Evolutionary conservation across 176 grass and related monocot genomes (phyloP), one percentile per base, ranked within the genome.

Genomic region (Avena eriantha): DNA sequence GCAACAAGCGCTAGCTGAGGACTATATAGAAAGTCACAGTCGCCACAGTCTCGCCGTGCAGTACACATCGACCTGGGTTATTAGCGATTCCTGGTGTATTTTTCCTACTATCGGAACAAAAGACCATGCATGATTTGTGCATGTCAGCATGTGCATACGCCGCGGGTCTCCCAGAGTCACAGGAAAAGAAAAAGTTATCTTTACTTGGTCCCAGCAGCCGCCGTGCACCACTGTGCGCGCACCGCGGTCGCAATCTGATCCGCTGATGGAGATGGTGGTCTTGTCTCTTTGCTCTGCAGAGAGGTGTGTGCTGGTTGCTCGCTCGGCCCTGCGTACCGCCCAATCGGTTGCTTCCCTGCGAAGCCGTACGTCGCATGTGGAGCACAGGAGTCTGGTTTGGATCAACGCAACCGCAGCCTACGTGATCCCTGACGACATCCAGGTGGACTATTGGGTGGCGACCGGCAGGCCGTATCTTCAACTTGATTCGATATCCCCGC

Each of bases 221-320:
- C 60, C 60, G 23, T 29, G 36, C 0, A 46, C 69, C 18, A 2
- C 54, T 21, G 50, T 53, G 15, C 54, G 4, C 13, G n/a, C 67
- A 17, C 19, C 7, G 19, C 34, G 21, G 58, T 61, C 9, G 8
- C 23, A n/a, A 61, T 64, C 57, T 23, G n/a, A 73, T 22, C 70
- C 47, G 21, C n/a, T 14, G 21, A 74, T 49, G 3, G 71, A 23
- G 67, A 70, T 43, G 5, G 66, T 39, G 66, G 5, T 75, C 46
- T 49, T 73, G 72, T 75, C 72, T 75, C 23, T 75, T 74, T 75
- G 72, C 66, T 39, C 18, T 54, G 47, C 66, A 16, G 33, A 33
- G 33, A 39, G 21, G 39, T 46, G 39, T 72, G 39, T 46, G 39
- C 11, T 43, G 16, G 69, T 14, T 72, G 39, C 49, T 56, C 49